Conservation (phyloP, 1,284 basidiomycete genomes). For the Mycosarcoma maydis region DNA sequence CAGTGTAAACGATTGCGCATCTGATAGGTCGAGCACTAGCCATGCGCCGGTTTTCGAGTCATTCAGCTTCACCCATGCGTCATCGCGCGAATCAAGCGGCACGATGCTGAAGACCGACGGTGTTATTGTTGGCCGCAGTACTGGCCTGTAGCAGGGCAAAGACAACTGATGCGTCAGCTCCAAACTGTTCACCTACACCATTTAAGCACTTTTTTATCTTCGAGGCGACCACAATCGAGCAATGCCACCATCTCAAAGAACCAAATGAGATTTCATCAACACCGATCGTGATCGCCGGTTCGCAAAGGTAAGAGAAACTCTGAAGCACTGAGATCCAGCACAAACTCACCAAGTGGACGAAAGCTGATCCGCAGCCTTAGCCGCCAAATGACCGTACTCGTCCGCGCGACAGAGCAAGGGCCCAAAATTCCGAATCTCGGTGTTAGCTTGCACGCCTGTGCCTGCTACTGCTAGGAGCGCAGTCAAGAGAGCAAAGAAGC, state of each 20-base stretch:
- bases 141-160: conserved; percentile 11
- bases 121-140: conserved; percentile 8
- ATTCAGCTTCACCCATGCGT: neutral
- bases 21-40: conserved; percentile 26
- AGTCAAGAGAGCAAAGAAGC: conserved; percentile 37
- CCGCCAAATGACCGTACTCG: conserved; percentile 49
- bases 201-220: no score
- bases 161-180: neutral
- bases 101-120: conserved; percentile 19
- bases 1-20: conserved; percentile 7
- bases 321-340: no score
- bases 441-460: conserved; percentile 31
- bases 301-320: no score
- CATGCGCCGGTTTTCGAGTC: conserved; percentile 26
- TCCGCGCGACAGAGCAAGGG: conserved; percentile 49
- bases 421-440: conserved; percentile 50
- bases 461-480: conserved; percentile 16
- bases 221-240: neutral
- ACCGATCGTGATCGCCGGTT: no score
- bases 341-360: conserved; percentile 37
- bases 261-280: neutral
- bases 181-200: no score
- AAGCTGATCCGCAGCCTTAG: conserved; percentile 48
- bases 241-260: neutral
- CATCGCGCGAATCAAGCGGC: neutral